Base-by-base conservation (phyloP, 2,329 filamentous ascomycete species). In the Chaetomiaceae sp. region DNA sequence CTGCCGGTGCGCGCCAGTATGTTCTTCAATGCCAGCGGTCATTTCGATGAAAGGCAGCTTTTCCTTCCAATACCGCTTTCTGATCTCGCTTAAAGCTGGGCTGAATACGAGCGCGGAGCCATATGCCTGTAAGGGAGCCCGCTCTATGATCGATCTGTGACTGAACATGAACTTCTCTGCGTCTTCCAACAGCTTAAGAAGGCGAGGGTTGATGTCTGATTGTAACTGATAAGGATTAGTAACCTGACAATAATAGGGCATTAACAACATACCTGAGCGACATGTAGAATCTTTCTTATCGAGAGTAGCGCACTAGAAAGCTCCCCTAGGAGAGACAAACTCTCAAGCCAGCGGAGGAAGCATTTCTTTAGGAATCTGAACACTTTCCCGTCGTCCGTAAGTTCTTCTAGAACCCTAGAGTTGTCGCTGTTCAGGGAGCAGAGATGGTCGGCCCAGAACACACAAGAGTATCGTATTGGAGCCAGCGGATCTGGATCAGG, bases 301-400 rank as follows among this genome's bases (percentile, higher is more conserved):
- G 26, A 51, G 3, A 41, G 32, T n/a, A 50, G 11, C 45, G 42
- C 40, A 27, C 35, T 32, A 15, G 47, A 49, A 14, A 51, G 24
- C 24, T 35, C 33, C 14, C 48, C 40, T 15, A 51, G 10, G 18
- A 54, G 47, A 47, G 42, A 45, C 26, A 54, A 32, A 42, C 26
- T 40, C 40, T 54, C 50, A 27, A 52, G 40, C 53, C 48, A 55
- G 38, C 36, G 37, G 30, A 52, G 47, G 33, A 50, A 42, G n/a
- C 38, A 19, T 17, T 39, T 27, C 22, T 29, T 47, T 10, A 54
- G 38, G 17, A 54, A 54, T 8, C 8, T 9, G 32, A 39, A 38
- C 30, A 52, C 45, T 10, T 27, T 47, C 11, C 45, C 39, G 18
- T 45, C 38, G 6, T 47, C 47, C 19, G 24, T 43, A 19, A 50